Conservation (phyloP, 2,329 filamentous ascomycete genomes). For the Curvularia sp. region DNA sequence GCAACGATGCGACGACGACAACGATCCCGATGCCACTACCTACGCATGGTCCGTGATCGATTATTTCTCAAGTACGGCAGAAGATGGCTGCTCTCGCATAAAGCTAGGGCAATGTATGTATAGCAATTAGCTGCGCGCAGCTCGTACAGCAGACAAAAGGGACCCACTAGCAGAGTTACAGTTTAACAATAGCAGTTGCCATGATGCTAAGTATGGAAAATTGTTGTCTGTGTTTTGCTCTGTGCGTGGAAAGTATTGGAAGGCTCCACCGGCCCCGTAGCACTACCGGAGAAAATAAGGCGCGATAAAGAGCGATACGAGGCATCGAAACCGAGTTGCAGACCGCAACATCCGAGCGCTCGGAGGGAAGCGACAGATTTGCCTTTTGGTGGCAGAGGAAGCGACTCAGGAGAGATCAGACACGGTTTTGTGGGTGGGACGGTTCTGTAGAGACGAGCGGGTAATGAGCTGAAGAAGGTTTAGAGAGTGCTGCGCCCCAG, state of each 20-base stretch:
- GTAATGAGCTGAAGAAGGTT: constrained; percentile 9
- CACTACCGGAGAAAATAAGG: constrained; percentile 15
- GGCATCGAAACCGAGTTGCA: constrained; percentile 12
- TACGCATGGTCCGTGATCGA: background rate
- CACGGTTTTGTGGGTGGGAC: constrained; percentile 2
- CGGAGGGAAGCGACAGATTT: constrained; percentile 7
- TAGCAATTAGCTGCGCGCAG: background rate
- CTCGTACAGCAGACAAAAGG: constrained; percentile 1
- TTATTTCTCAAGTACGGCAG: background rate
- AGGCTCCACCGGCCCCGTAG: constrained; percentile 13
- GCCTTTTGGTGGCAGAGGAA: constrained; percentile 5
- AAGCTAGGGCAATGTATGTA: background rate
- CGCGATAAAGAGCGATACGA: constrained; percentile 16
- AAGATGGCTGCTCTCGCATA: background rate
- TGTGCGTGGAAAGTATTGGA: constrained; percentile 12
- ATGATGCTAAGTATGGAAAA: constrained; percentile 15
- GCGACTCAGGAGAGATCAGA: constrained; percentile 9
- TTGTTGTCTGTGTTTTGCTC: constrained; percentile 12
- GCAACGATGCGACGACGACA: background rate
- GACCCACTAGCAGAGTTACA: constrained; percentile 6
- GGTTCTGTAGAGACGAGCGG: constrained; percentile 6
- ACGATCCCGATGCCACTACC: background rate
- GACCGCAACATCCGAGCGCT: constrained; percentile 10
- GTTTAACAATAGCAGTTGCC: constrained; percentile 6
- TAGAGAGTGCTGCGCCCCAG: constrained; percentile 18